phyloP scores from a whole-genome alignment of 83 land plant species.

The Diphasiastrum complanatum region DNA sequence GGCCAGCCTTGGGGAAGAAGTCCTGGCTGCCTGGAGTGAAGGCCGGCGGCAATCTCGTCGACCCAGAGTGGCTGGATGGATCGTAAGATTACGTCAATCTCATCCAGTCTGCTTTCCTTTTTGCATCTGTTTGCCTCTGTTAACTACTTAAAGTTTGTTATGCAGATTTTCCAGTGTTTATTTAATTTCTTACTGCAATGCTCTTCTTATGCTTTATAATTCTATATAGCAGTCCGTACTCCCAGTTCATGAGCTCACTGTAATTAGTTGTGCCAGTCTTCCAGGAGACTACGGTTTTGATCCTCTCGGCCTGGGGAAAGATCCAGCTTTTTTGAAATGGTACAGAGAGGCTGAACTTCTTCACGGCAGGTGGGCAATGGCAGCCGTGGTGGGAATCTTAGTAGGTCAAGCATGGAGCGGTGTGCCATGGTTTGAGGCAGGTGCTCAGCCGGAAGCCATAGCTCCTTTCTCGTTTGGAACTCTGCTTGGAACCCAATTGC shows the following conservation, averaged over 20 bases:
- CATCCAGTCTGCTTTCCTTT: not conserved
- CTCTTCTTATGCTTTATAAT: not conserved
- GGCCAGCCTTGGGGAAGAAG: slow-evolving; percentile 49
- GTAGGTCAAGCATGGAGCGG: slow-evolving; percentile 91
- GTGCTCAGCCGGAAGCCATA: slow-evolving; percentile 78
- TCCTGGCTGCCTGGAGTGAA: slow-evolving; percentile 87
- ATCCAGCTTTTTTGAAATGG: slow-evolving; percentile 86
- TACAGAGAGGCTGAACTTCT: slow-evolving; percentile 96
- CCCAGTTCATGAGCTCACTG: not conserved
- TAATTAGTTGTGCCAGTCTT: slow-evolving; percentile 38
- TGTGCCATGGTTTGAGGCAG: slow-evolving; percentile 95
- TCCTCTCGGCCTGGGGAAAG: slow-evolving; percentile 90
- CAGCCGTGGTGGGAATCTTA: slow-evolving; percentile 88
- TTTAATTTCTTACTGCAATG: not conserved
- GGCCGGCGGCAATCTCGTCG: slow-evolving; percentile 64
- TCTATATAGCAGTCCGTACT: not conserved
- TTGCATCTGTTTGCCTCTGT: not conserved
- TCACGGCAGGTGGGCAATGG: slow-evolving; percentile 99
- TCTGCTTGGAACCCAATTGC: slow-evolving; percentile 81
- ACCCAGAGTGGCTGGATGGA: slow-evolving; percentile 98
- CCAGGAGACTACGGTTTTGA: slow-evolving; percentile 97
- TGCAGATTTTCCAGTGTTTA: not conserved
- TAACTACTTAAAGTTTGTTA: not conserved
- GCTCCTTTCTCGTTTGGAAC: slow-evolving; percentile 93
- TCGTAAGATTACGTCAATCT: slow-evolving; percentile 50